Percentiles rank a stretch among this genome's conserved stretches.
Evolutionary conservation across 1,284 basidiomycete genomes (phyloP).

Genomic region (Anthracocystis setariae): DNA sequence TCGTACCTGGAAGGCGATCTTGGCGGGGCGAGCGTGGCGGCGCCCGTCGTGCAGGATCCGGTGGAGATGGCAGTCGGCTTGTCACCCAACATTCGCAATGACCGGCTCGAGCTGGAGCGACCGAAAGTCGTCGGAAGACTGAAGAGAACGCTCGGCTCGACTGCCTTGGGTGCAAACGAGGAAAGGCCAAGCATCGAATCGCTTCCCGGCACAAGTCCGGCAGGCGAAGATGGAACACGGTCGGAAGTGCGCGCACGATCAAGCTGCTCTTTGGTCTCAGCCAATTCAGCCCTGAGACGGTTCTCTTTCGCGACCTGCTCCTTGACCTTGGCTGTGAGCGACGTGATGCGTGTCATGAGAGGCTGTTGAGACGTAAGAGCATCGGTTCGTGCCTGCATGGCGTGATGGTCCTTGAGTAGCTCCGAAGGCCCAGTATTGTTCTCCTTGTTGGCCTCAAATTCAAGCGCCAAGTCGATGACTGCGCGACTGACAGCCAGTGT

Average conservation of each 20-base stretch:
- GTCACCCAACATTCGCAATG: constrained; percentile 17
- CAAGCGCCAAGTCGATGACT: constrained; percentile 30
- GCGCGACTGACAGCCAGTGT: constrained; percentile 32
- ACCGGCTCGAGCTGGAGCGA: constrained; percentile 18
- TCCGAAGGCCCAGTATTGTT: constrained; percentile 2
- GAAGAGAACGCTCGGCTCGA: constrained; percentile 6
- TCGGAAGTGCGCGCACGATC: constrained; percentile 10
- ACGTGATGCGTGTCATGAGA: constrained; percentile 17
- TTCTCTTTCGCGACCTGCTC: constrained; percentile 22
- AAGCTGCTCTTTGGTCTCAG: constrained; percentile 27
- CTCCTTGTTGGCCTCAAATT: constrained; percentile 19
- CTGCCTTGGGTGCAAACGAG: constrained; percentile 15
- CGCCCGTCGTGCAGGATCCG: background rate
- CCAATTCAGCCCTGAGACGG: constrained; percentile 23
- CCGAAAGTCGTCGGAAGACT: constrained; percentile 4
- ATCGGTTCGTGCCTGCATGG: constrained; percentile 10
- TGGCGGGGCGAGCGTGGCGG: constrained; percentile 26
- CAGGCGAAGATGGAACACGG: constrained; percentile 20
- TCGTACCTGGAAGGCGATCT: constrained; percentile 34
- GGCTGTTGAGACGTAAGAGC: constrained; percentile 22
- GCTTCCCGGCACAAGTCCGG: constrained; percentile 14
- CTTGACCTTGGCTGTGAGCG: constrained; percentile 28
- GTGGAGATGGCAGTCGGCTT: constrained; percentile 18
- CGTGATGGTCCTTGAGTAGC: constrained; percentile 1
- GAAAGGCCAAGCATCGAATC: constrained; percentile 40